A percentile compares a stretch with the other conserved stretches of the same genome.
Evolutionary conservation across 192 early-diverging fungal genomes (phyloP).

Genomic region (Podochytrium sp.): DNA sequence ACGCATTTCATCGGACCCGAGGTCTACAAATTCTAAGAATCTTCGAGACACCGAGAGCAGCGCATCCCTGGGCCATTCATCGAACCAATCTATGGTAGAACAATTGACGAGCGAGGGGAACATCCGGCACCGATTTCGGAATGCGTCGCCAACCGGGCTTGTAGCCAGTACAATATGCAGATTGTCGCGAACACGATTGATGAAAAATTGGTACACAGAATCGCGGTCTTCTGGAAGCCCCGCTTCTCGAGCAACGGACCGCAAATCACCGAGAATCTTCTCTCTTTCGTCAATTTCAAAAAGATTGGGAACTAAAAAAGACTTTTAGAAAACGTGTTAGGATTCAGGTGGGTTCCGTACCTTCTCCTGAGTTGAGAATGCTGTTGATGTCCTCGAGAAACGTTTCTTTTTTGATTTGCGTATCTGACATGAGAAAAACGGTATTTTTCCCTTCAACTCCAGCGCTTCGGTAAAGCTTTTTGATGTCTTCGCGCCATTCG

Average conservation of each 20-base stretch:
- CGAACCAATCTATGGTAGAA: conserved; percentile 66
- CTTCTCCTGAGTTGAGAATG: conserved; percentile 65
- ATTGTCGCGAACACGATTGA: conserved; percentile 63
- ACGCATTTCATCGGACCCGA: conserved; percentile 60
- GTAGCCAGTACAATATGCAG: conserved; percentile 65
- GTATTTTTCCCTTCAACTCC: conserved; percentile 68
- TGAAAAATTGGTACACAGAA: conserved; percentile 64
- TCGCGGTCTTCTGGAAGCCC: conserved; percentile 61
- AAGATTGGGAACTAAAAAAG: conserved; percentile 63
- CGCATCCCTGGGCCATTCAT: conserved; percentile 65
- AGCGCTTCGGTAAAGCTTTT: conserved; percentile 55
- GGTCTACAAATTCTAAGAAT: conserved; percentile 65
- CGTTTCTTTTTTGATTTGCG: conserved; percentile 62
- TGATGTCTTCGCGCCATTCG: conserved; percentile 65
- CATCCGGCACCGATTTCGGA: conserved; percentile 62
- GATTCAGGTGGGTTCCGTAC: no score
- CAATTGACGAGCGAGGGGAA: conserved; percentile 65
- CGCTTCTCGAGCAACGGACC: conserved; percentile 55
- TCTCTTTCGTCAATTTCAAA: conserved; percentile 67
- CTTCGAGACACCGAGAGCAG: conserved; percentile 57
- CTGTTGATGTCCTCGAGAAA: conserved; percentile 65
- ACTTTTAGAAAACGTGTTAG: no score
- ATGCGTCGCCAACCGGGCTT: conserved; percentile 62
- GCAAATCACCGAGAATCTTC: conserved; percentile 61
- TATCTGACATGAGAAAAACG: conserved; percentile 64